Evolutionary conservation across 1,139 yeast species (phyloP), one percentile per base, ranked within the genome.

Genomic region (Lodderomyces oxycetoniae): DNA sequence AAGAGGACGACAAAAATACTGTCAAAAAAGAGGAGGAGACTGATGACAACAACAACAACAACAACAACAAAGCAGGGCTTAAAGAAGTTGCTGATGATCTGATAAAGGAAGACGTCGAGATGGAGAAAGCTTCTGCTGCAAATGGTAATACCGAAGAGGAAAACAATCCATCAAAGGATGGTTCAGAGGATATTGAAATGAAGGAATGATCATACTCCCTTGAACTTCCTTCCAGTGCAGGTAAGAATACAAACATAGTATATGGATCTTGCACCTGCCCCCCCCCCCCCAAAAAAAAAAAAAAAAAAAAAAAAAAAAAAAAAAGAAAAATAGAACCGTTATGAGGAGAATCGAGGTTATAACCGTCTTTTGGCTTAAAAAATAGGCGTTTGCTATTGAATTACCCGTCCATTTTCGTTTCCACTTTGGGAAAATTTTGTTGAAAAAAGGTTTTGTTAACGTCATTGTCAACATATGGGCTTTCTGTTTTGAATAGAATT

Each of bases 101-200:
- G 14, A 11, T 25, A 8, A 24, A 24, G 6, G 26, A 24, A 10
- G 13, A 24, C 12, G 26, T 10, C 7, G 26, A 24, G 13, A 19
- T 19, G 22, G 10, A 19, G 10, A 10, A 19, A 19, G 22, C 28
- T 11, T 21, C 11, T 14, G 32, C 26, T 30, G 21, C n/a, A 4
- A 24, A 22, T 11, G 11, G 16, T 3, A 11, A 22, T 17, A 16
- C 16, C 14, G 28, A 30, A 6, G 28, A 30, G 22, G 24, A 4
- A 19, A 17, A 28, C 7, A 20, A 14, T 3, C 23, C 22, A 6
- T 26, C 17, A 5, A 28, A 5, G 13, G 15, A 21, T 11, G 23
- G 13, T 17, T 20, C 25, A 14, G n/a, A 24, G n/a, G 34, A 31
- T 26, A 25, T 31, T 17, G 34, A 31, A 26, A 25, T 31, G 30